Base-by-base conservation (phyloP, 2,329 filamentous ascomycete species). In the Coniella vitis region DNA sequence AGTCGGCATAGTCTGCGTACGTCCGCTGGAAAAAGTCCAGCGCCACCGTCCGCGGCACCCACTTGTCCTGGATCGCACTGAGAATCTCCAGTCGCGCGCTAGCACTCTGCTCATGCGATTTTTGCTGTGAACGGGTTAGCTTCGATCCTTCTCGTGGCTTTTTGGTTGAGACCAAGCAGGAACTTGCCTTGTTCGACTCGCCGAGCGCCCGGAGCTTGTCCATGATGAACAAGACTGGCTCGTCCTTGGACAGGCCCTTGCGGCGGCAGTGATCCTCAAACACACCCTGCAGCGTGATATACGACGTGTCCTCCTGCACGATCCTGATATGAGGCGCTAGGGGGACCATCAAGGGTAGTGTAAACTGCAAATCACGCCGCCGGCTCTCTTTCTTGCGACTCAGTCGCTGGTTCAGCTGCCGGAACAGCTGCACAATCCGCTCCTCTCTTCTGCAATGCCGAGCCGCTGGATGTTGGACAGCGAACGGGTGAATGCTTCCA, bases 221-320 rank as follows among this genome's bases (percentile, higher is more conserved):
- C 78, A 98, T 94, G 0, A 88, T 94, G 63, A 93, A 96, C 39
- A 97, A 76, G 19, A 96, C 83, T 0, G 94, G 93, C 54, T 97
- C 91, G 61, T 99, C 94, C 73, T 96, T 97, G 61, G 85, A 86
- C 68, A 95, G 84, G 39, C 83, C 83, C 63, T 87, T 85, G 53
- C 87, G 84, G 38, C 93, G 80, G 65, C 93, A 98, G 65, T 96
- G 88, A 63, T 98, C 93, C 65, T 99, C 94, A 62, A 91, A 99
- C 42, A 98, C 84, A 13, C 85, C 90, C 67, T 98, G 94, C 57
- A 98, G 75, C 7, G 90, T 94, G 58, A 96, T 87, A 65, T 95
- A 96, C 8, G 90, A 93, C 4, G 87, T 78, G 66, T 98, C 93
- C 62, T 99, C 94, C 65, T 96, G 89, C 38, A 98, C 89, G 66